Evolutionary conservation across 768 basidiomycete species (phyloP), one percentile per base, ranked within the genome.

Genomic region (Phaffia australis): DNA sequence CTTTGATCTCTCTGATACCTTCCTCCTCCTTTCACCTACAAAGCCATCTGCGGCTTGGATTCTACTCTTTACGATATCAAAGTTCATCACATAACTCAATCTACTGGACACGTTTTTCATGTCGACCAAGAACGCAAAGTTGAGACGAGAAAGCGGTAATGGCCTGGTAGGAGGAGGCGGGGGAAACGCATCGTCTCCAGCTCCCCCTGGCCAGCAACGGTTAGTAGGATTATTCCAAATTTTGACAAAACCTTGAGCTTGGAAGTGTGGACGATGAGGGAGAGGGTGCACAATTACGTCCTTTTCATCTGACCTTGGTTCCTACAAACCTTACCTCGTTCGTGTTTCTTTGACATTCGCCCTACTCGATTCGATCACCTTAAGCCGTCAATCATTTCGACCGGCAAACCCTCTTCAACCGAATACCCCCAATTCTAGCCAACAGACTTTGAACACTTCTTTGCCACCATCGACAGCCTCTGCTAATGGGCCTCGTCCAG

Each of bases 91-190:
- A 19, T 50, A 18, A 5, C 35, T 25, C 21, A n/a, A 23, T 23
- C 29, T 51, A 55, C 58, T 35, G 14, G 19, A 25, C 30, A 35
- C 29, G n/a, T 14, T 35, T 46, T 29, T 14, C 27, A 64, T 64
- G 63, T 35, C 63, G 19, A 64, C 63, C 60, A 48, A 42, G 19
- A 64, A 64, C 46, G 21, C 19, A 27, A 51, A 64, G 55, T 48
- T 56, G 54, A 48, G 46, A 29, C 23, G 21, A 25, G 35, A 42
- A 42, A 42, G 35, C 11, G 35, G 35, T 42, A 42, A 42, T 11
- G 35, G 35, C 11, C 35, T 42, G 35, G 11, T 42, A 5, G 35
- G 35, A 42, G 35, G 35, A 42, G 35, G 35, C 35, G 35, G 35
- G 35, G 35, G 35, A 42, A 42, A 42, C 35, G 4, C 35, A 11